Percentiles rank a stretch among this genome's conserved stretches.
Evolutionary conservation across 345 rosid species (phyloP).

Genomic region (Eucalyptus cladocalyx): DNA sequence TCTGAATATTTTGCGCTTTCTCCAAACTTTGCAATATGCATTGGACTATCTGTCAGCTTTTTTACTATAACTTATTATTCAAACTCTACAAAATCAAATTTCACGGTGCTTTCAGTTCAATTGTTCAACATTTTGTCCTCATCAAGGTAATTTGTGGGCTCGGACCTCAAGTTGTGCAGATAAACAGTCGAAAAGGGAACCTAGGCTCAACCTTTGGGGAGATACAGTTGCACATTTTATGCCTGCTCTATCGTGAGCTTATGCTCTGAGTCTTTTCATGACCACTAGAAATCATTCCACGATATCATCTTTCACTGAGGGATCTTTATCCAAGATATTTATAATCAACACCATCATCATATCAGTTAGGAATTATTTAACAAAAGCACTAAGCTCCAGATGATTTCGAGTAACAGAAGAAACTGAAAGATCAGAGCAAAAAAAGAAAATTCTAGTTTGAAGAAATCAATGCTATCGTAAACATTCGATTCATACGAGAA

Average conservation of each 20-base stretch:
- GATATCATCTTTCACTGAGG: fast-evolving
- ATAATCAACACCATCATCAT: not conserved
- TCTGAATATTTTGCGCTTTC: too few relatives aligned
- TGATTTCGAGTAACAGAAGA: fast-evolving
- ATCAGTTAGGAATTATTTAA: not conserved
- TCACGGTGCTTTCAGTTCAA: not conserved
- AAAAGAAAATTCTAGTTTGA: not conserved
- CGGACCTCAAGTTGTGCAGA: not conserved
- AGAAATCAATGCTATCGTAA: not conserved
- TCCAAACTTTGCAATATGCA: not conserved
- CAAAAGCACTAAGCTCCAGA: not conserved
- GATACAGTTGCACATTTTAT: not conserved
- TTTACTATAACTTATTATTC: not conserved
- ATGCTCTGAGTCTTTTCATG: not conserved
- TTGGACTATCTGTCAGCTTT: not conserved
- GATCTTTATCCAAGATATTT: not conserved
- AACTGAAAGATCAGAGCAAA: fast-evolving
- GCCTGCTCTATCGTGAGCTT: not conserved
- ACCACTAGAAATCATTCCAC: not conserved
- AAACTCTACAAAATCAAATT: not conserved
- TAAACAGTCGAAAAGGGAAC: not conserved
- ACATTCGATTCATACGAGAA: not conserved
- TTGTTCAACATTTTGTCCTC: not conserved
- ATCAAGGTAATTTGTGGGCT: not conserved
- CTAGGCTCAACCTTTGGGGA: not conserved